A percentile compares a stretch with the other conserved stretches of the same genome.
Evolutionary conservation across 805 yeast species (phyloP).

Genomic region (Monosporozyma yasuniensis): DNA sequence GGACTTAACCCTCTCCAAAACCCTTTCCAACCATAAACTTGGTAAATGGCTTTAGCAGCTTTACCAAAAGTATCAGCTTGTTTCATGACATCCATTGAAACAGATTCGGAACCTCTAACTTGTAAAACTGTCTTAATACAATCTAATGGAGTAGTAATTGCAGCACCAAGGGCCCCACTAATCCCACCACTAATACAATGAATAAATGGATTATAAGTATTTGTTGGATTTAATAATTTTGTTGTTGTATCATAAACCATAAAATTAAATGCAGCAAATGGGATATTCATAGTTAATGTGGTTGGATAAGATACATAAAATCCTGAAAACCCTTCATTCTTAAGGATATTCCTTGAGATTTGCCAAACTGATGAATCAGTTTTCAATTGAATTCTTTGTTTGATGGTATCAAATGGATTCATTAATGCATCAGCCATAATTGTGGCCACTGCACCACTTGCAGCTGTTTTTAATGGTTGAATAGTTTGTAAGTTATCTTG

Average conservation of each 20-base stretch:
- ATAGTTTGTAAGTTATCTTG: constrained; percentile 32
- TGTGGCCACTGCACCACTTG: constrained; percentile 88
- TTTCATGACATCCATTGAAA: constrained; percentile 34
- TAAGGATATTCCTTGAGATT: constrained; percentile 38
- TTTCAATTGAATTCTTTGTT: constrained; percentile 82
- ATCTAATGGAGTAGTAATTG: constrained; percentile 88
- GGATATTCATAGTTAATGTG: constrained; percentile 82
- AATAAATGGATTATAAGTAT: constrained; percentile 73
- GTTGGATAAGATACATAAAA: constrained; percentile 92
- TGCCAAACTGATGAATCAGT: constrained; percentile 19
- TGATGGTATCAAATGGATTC: constrained; percentile 95
- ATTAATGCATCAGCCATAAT: constrained; percentile 89
- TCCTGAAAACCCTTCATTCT: constrained; percentile 61
- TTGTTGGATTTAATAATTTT: constrained; percentile 68
- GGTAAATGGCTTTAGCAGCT: constrained; percentile 62
- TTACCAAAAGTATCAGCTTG: constrained; percentile 55
- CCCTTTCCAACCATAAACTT: constrained; percentile 51
- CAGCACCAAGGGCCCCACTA: constrained; percentile 94
- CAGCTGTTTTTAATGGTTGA: constrained; percentile 75
- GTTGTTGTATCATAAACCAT: constrained; percentile 83
- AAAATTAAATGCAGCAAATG: constrained; percentile 90
- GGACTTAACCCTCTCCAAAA: constrained; percentile 84
- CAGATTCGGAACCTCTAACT: constrained; percentile 50
- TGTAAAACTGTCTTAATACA: constrained; percentile 88
- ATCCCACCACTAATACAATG: constrained; percentile 91